Conservation (phyloP, 1,284 basidiomycete species). For the Cryptococcus neoformans region DNA sequence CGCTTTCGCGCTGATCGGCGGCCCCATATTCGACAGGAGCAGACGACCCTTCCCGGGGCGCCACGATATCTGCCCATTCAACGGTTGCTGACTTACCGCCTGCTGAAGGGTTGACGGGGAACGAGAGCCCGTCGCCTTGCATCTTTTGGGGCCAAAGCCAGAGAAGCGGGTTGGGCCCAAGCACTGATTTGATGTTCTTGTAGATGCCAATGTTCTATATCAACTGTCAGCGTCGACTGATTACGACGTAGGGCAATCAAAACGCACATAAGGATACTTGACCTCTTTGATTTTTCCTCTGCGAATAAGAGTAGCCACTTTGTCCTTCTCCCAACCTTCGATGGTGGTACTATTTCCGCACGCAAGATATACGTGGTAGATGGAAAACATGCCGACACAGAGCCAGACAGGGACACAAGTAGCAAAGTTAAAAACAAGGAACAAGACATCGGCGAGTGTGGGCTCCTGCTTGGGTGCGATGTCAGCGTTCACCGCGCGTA, state of each 20-base stretch:
- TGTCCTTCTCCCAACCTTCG: slow-evolving; percentile 90
- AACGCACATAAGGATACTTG: slow-evolving; percentile 86
- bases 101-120: slow-evolving; percentile 63
- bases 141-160: slow-evolving; percentile 72
- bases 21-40: slow-evolving; percentile 5
- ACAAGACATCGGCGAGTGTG: slow-evolving; percentile 66
- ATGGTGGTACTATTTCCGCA: slow-evolving; percentile 88
- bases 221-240: slow-evolving; percentile 4
- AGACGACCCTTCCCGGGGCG: slow-evolving; percentile 17
- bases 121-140: slow-evolving; percentile 72
- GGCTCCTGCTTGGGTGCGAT: slow-evolving; percentile 58
- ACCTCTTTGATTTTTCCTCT: slow-evolving; percentile 82
- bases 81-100: slow-evolving; percentile 66
- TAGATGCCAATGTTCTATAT: slow-evolving; percentile 68
- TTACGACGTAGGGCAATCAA: not conserved
- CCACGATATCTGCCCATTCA: slow-evolving; percentile 38
- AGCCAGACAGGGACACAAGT: slow-evolving; percentile 80
- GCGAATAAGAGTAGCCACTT: slow-evolving; percentile 77
- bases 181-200: slow-evolving; percentile 69
- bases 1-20: slow-evolving; percentile 5
- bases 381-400: slow-evolving; percentile 80
- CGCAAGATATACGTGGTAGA: slow-evolving; percentile 87
- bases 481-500: not conserved
- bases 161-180: slow-evolving; percentile 67
- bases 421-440: slow-evolving; percentile 83